Base-by-base conservation (phyloP, 2,329 filamentous ascomycete genomes). In the Monosporascus sp. region DNA sequence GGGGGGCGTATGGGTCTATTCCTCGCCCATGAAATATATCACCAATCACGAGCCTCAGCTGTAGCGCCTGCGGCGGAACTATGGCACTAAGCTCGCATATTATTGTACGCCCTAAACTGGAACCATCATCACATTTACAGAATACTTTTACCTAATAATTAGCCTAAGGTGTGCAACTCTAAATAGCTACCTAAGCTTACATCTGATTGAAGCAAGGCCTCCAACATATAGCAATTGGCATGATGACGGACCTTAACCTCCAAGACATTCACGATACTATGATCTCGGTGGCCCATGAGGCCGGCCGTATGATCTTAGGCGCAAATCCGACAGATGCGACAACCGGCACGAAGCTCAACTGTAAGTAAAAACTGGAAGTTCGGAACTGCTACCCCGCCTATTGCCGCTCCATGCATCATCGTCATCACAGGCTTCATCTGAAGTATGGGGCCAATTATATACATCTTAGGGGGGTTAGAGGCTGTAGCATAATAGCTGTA, bases 321-420 rank as follows among this genome's bases (percentile, higher is more conserved):
- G 84, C 85, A 37, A 83, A 84, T 58, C 82, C 83, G 1, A 77
- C 77, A 45, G 76, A 80, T 60, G 77, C 83, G 43, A 74, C 76
- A 50, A 78, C 76, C 16, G 82, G 76, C 48, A 85, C 78, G 37
- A 88, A 88, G 71, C 74, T 85, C 62, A 88, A 87, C 66, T 85
- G 84, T 85, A 68, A 56, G 71, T n/a, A 46, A 38, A 43, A 52
- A 35, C 11, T 16, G 14, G 41, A 44, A n/a, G 11, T 26, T 6
- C 17, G n/a, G 11, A n/a, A 46, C 31, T 35, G 9, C 31, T 58
- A 55, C 56, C 58, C 60, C 62, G 56, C 52, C 55, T 54, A 56
- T 35, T 58, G 50, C 55, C 62, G 49, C 55, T 57, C 52, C 52
- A 51, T 51, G 49, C 52, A 52, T 37, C 48, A 45, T 31, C 41